Evolutionary conservation across 805 yeast species (phyloP).

Genomic region (Vanderwaltozyma tropicalis): DNA sequence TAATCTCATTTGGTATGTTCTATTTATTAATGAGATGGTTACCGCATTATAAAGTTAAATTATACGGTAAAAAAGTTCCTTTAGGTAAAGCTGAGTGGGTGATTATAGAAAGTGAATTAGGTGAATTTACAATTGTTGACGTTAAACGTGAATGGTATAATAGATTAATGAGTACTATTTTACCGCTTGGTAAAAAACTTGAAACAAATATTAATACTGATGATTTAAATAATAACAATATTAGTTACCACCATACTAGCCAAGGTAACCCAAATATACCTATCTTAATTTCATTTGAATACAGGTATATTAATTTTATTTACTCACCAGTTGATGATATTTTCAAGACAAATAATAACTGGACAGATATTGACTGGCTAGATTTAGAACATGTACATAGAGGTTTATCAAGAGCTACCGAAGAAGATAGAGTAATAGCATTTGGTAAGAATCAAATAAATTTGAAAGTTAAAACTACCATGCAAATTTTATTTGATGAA

Average conservation of each 20-base stretch:
- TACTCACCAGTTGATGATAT: slow-evolving; percentile 84
- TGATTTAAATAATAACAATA: slow-evolving; percentile 7
- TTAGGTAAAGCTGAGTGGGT: slow-evolving; percentile 86
- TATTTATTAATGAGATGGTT: slow-evolving; percentile 77
- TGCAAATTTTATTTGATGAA: slow-evolving; percentile 68
- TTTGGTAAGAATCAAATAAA: slow-evolving; percentile 73
- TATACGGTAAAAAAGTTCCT: slow-evolving; percentile 56
- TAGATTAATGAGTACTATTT: slow-evolving; percentile 59
- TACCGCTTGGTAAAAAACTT: slow-evolving; percentile 28
- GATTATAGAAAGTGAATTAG: slow-evolving; percentile 87
- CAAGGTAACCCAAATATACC: slow-evolving; percentile 43
- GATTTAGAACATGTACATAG: slow-evolving; percentile 40
- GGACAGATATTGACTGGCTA: slow-evolving; percentile 80
- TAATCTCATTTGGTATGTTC: slow-evolving; percentile 57
- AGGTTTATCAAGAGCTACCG: slow-evolving; percentile 63
- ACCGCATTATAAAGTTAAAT: slow-evolving; percentile 59
- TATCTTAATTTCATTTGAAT: slow-evolving; percentile 57
- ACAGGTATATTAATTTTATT: slow-evolving; percentile 72
- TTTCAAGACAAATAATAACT: slow-evolving; percentile 70
- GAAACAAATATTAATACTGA: slow-evolving; percentile 18
- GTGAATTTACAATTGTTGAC: slow-evolving; percentile 57
- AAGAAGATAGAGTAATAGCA: slow-evolving; percentile 57
- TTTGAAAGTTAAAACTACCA: slow-evolving; percentile 59
- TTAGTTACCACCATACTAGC: slow-evolving; percentile 15
- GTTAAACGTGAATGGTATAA: slow-evolving; percentile 56